Percentiles rank a stretch among this genome's conserved stretches.
Evolutionary conservation across 2,329 filamentous ascomycete genomes (phyloP).

Genomic region (Paracoccidioides lutzii): DNA sequence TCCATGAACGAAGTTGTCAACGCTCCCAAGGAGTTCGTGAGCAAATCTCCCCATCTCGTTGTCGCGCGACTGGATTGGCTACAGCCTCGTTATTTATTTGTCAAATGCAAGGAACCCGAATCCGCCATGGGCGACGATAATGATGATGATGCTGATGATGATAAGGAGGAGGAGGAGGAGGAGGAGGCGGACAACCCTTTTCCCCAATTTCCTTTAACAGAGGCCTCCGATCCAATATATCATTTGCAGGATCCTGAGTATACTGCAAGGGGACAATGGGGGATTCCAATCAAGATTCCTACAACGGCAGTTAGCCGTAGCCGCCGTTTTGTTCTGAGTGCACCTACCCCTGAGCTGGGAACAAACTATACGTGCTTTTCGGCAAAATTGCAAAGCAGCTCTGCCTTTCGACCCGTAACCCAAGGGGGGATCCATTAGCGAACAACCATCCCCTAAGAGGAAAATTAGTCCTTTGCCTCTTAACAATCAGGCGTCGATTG

Average conservation of each 20-base stretch:
- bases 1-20: constrained; percentile 83
- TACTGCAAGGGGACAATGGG: constrained; percentile 29
- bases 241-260: constrained; percentile 27
- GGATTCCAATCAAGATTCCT: constrained; percentile 37
- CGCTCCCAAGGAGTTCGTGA: constrained; percentile 48
- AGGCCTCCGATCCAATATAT: constrained; percentile 7
- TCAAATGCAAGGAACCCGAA: constrained; percentile 24
- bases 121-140: no score
- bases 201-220: background rate
- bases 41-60: constrained; percentile 50
- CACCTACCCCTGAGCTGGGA: constrained; percentile 13
- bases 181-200: no score
- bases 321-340: constrained; percentile 19
- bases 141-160: no score
- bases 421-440: background rate
- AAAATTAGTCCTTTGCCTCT: background rate
- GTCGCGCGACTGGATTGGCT: constrained; percentile 72
- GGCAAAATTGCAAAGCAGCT: no score
- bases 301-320: constrained; percentile 38
- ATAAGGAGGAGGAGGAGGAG: no score
- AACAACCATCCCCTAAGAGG: background rate
- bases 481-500: no score
- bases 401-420: background rate
- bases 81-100: constrained; percentile 74
- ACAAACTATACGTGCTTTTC: no score